A percentile compares a stretch with the other conserved stretches of the same genome.
Conservation (phyloP, 495 filamentous ascomycete species). For the Podospora australis region DNA sequence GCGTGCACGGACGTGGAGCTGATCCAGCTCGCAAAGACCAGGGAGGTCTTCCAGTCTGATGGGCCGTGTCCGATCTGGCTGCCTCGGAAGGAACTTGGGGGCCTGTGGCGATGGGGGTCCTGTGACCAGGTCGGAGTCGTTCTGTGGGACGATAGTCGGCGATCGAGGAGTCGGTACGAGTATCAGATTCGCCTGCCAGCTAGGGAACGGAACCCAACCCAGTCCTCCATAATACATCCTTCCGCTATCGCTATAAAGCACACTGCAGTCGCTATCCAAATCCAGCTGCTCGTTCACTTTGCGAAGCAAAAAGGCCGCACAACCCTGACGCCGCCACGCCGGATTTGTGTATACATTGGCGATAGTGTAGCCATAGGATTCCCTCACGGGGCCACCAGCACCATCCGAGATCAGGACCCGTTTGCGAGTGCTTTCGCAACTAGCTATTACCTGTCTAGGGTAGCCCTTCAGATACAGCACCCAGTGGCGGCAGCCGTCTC, state of each 20-base stretch:
- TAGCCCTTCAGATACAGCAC: slow-evolving; percentile 51
- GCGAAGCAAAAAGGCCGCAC: slow-evolving; percentile 55
- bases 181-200: slow-evolving; percentile 62
- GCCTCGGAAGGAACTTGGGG: slow-evolving; percentile 2
- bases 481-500: slow-evolving; percentile 62
- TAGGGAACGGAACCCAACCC: slow-evolving; percentile 69
- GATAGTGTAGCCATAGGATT: slow-evolving; percentile 65
- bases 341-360: slow-evolving; percentile 76
- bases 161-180: slow-evolving; percentile 10
- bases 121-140: too few relatives aligned
- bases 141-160: background rate
- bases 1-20: slow-evolving; percentile 33
- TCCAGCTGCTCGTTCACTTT: slow-evolving; percentile 40
- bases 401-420: slow-evolving; percentile 46
- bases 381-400: slow-evolving; percentile 38
- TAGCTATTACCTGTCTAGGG: slow-evolving; percentile 53
- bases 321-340: slow-evolving; percentile 65
- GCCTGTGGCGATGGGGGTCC: slow-evolving; percentile 14
- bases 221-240: slow-evolving; percentile 73
- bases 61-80: slow-evolving; percentile 14
- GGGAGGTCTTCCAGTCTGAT: slow-evolving; percentile 44
- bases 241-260: slow-evolving; percentile 86
- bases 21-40: slow-evolving; percentile 50
- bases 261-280: slow-evolving; percentile 50
- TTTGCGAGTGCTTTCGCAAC: slow-evolving; percentile 77